Base-by-base conservation (phyloP, 1,139 yeast species). In the Arxiozyma slooffiae region DNA sequence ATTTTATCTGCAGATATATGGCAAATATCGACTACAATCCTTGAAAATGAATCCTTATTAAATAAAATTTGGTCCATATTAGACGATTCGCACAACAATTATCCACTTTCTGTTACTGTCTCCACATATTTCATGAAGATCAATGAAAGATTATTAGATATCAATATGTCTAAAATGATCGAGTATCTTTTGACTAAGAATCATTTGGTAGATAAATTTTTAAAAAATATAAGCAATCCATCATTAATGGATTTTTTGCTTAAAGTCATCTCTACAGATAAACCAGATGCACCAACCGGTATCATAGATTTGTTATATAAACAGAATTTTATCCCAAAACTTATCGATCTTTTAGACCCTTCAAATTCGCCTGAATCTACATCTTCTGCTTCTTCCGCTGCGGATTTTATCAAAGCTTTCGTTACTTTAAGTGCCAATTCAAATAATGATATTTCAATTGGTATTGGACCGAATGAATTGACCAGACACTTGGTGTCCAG, bases 381-480 rank as follows among this genome's bases (percentile, higher is more conserved):
- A 30, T 30, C 36, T 30, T 30, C 36, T 11, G 36, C 36, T 30
- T 82, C 94, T 1, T 94, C 97, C 0, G 95, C 95, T 1, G 95
- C 97, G 7, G 98, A 92, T 65, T 90, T 92, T 62, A 70, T 92
- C 50, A 92, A 92, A 66, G 97, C 97, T 0, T 79, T 92, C 62
- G 86, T 92, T 36, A 85, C 97, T 2, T 85, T 92, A 44, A 86
- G 96, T 30, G 95, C 95, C 53, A 90, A 90, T 64, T 84, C 92
- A 26, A 87, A 90, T 59, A 73, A 77, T 52, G 82, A 78, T 56
- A 57, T 64, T 30, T 87, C 83, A 60, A 84, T 95, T 24, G 87
- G 95, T 4, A 89, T 92, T 60, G 98, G 98, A 1, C 97, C 98
- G 11, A 92, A 92, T 67, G 97, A 92, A 67, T 75, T 92, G 49